phyloP scores from a whole-genome alignment of 1,284 basidiomycete species.

The Lignosus rhinocerotis region DNA sequence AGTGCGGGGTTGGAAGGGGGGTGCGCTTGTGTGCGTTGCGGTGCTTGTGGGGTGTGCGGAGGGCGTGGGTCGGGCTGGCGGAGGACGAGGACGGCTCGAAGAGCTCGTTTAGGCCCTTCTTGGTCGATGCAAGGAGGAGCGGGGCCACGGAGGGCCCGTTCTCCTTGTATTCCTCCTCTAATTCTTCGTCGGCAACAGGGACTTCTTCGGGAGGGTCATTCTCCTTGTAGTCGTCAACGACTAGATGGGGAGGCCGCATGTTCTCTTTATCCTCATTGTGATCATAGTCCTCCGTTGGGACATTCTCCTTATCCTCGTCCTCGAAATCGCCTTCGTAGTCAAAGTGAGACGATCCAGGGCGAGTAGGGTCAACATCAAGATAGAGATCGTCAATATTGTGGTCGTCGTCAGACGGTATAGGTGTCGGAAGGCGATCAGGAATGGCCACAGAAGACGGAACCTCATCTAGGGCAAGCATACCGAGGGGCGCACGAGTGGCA shows the following conservation, averaged over 20 bases:
- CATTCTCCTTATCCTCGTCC: constrained; percentile 24
- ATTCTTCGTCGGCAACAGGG: constrained; percentile 6
- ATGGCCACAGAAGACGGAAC: constrained; percentile 17
- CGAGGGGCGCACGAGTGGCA: constrained; percentile 22
- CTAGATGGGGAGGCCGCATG: constrained; percentile 14
- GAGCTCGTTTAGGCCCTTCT: constrained; percentile 3
- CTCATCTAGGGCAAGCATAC: constrained; percentile 19
- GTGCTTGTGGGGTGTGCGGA: constrained; percentile 25
- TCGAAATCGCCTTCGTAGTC: constrained; percentile 11
- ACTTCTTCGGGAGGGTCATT: background rate
- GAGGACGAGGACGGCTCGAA: constrained; percentile 19
- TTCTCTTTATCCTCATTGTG: constrained; percentile 24
- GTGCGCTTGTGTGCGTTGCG: constrained; percentile 24
- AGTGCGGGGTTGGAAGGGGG: constrained; percentile 23
- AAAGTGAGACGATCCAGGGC: background rate
- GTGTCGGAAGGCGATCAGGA: constrained; percentile 19
- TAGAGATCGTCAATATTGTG: constrained; percentile 30
- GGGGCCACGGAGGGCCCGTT: constrained; percentile 9
- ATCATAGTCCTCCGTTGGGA: constrained; percentile 17
- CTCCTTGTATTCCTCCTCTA: constrained; percentile 12
- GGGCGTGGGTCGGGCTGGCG: constrained; percentile 15
- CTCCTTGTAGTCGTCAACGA: background rate
- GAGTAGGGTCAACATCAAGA: constrained; percentile 22
- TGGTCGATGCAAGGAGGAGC: constrained; percentile 12
- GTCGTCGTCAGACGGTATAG: constrained; percentile 19